Evolutionary conservation across 192 early-diverging fungal genomes (phyloP).

Genomic region (Backusella psychrophila): DNA sequence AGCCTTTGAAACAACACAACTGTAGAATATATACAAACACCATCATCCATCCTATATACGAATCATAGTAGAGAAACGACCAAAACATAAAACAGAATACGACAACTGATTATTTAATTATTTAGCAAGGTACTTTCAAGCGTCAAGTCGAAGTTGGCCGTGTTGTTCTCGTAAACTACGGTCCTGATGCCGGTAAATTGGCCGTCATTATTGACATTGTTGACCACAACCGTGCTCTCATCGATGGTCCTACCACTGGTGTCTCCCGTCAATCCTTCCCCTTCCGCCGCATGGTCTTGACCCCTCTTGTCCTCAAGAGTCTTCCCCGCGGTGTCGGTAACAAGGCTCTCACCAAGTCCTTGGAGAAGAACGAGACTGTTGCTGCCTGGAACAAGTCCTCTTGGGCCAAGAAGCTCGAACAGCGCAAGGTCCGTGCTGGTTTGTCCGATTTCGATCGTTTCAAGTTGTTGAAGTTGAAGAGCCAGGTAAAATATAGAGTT

Average conservation of each 20-base stretch:
- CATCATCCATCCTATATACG: not conserved
- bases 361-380: constrained; percentile 83
- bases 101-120: not conserved
- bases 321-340: constrained; percentile 82
- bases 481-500: constrained; percentile 61
- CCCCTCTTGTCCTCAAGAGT: constrained; percentile 80
- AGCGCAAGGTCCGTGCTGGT: constrained; percentile 72
- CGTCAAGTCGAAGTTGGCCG: constrained; percentile 97
- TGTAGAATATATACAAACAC: not conserved
- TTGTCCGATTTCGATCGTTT: constrained; percentile 96
- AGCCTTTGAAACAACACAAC: not conserved
- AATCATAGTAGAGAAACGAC: not conserved
- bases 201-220: constrained; percentile 99
- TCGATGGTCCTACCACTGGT: constrained; percentile 96
- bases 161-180: constrained; percentile 94
- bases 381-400: constrained; percentile 84
- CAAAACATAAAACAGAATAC: not conserved
- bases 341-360: constrained; percentile 71
- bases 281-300: constrained; percentile 90
- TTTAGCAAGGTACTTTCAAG: constrained; percentile 65
- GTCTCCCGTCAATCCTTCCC: constrained; percentile 83
- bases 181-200: constrained; percentile 93
- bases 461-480: constrained; percentile 94
- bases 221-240: constrained; percentile 96
- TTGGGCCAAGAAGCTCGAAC: constrained; percentile 95